These are phyloP conservation scores for Beta macrorhiza DNA, from an alignment of 179 eudicot species.

Conservation along the genomic window DNA sequence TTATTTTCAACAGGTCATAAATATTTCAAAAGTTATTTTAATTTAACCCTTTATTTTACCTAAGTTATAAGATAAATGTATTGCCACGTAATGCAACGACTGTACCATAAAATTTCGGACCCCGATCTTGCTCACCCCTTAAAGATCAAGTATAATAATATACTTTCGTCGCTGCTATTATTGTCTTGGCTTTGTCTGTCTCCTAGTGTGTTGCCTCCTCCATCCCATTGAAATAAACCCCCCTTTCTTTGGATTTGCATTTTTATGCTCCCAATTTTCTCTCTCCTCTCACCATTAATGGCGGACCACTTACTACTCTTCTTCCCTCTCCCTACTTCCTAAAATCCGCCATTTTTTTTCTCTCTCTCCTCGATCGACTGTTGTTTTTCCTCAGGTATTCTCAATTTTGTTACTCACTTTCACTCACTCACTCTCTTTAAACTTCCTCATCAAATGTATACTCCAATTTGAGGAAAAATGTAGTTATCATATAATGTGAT, in stretches of 20 bases:
- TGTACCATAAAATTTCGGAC: too few relatives aligned
- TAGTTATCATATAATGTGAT: conserved; percentile 11
- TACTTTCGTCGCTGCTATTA: conserved; percentile 13
- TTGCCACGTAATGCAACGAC: too few relatives aligned
- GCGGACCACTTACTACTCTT: conserved; percentile 24
- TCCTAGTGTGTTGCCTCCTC: conserved; percentile 13
- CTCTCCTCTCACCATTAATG: conserved; percentile 32
- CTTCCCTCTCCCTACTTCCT: conserved; percentile 2
- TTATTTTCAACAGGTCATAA: too few relatives aligned
- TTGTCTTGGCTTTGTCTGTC: conserved; percentile 32
- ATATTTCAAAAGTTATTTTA: too few relatives aligned
- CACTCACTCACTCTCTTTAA: background rate
- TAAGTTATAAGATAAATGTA: too few relatives aligned
- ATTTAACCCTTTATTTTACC: too few relatives aligned
- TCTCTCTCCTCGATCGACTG: conserved; percentile 20
- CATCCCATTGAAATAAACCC: background rate
- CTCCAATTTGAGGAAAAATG: conserved; percentile 21
- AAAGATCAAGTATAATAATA: background rate
- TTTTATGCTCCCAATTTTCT: conserved; percentile 16
- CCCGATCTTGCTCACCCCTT: too few relatives aligned
- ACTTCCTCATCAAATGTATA: background rate
- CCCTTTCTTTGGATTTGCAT: conserved; percentile 6
- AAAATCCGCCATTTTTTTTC: conserved; percentile 18
- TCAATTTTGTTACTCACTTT: background rate
- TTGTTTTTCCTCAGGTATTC: conserved; percentile 25